phyloP scores from a whole-genome alignment of 1,139 yeast species.

The Hemisphaericaspora subhashii region DNA sequence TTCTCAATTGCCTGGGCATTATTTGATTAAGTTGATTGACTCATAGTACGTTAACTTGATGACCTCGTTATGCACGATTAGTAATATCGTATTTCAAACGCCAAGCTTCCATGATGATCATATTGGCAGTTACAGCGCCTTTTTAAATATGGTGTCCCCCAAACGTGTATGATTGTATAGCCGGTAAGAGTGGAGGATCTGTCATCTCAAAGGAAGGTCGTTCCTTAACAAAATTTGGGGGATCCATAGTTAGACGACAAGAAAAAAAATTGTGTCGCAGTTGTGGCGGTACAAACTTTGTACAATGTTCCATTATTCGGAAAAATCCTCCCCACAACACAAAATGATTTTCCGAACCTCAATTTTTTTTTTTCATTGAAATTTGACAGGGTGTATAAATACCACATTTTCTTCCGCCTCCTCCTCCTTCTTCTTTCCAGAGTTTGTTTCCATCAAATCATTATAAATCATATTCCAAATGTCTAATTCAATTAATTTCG shows the following conservation, averaged over 20 bases:
- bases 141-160: not conserved
- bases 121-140: not conserved
- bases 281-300: not conserved
- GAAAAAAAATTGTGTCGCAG: not conserved
- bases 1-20: no score
- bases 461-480: slow-evolving; percentile 4
- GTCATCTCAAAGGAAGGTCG: not conserved
- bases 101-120: not conserved
- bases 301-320: not conserved
- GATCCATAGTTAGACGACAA: not conserved
- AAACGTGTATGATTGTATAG: not conserved
- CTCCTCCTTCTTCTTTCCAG: not conserved
- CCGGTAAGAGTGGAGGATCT: not conserved
- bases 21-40: no score
- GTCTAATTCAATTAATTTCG: slow-evolving; percentile 50
- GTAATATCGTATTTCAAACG: not conserved
- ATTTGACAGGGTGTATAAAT: not conserved
- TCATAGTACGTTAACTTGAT: no score
- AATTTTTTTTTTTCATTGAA: no score
- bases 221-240: not conserved
- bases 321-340: not conserved
- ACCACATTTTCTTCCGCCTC: not conserved
- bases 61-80: no score
- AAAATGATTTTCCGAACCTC: not conserved
- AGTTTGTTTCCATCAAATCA: not conserved